These are phyloP conservation scores for Aureoboletus auriporus DNA, from an alignment of 768 basidiomycete genomes.

Conservation along the genomic window DNA sequence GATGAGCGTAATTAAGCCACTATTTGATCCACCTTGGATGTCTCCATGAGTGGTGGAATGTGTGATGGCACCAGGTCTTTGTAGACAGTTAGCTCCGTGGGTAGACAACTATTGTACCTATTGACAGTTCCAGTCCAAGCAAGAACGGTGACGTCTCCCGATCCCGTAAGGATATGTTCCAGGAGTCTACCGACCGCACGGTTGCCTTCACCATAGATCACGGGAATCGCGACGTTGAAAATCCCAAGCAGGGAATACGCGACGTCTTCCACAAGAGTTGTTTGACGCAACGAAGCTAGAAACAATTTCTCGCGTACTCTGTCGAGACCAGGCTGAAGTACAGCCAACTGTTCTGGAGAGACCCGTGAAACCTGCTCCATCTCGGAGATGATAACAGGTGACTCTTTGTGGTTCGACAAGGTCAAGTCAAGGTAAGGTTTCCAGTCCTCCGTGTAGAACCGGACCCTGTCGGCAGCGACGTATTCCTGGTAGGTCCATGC, in stretches of 20 bases:
- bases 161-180: background rate
- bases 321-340: too few species aligned
- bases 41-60: background rate
- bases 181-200: too few species aligned
- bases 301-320: background rate
- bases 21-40: background rate
- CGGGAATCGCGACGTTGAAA: too few species aligned
- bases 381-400: background rate
- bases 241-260: background rate
- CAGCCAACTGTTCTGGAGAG: too few species aligned
- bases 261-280: slow-evolving; percentile 3
- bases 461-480: too few species aligned
- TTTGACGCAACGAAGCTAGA: slow-evolving; percentile 7
- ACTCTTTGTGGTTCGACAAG: slow-evolving; percentile 7
- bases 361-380: too few species aligned
- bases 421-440: background rate
- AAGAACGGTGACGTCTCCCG: slow-evolving; percentile 1
- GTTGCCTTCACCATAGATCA: too few species aligned
- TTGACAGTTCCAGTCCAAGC: background rate
- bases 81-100: slow-evolving; percentile 4
- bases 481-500: background rate
- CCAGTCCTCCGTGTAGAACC: too few species aligned
- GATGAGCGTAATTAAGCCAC: background rate
- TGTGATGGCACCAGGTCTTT: background rate
- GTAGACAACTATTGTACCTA: slow-evolving; percentile 1